These are phyloP conservation scores for Penicillium fuscoglaucum DNA, from an alignment of 2,329 filamentous ascomycete species.

Conservation along the genomic window DNA sequence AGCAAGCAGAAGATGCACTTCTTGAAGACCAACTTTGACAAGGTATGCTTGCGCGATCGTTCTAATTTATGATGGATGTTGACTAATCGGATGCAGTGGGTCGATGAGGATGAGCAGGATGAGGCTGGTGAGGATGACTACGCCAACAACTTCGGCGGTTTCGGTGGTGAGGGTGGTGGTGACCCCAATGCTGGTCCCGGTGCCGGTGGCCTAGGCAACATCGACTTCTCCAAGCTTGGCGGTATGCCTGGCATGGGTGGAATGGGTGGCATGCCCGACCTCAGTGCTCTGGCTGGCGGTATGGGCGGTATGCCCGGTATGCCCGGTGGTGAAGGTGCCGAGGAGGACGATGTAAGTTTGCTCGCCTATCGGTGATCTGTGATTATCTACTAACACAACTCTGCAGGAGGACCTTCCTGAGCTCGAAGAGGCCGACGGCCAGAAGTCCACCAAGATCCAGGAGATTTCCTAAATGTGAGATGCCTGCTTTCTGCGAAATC, in stretches of 20 bases:
- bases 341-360: slow-evolving; percentile 55
- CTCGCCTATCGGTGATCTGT: neutral
- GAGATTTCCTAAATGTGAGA: slow-evolving; percentile 34
- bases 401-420: slow-evolving; percentile 79
- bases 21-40: slow-evolving; percentile 98
- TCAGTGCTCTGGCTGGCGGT: slow-evolving; percentile 39
- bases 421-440: slow-evolving; percentile 51
- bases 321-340: slow-evolving; percentile 35
- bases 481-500: slow-evolving; percentile 21
- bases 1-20: slow-evolving; percentile 86
- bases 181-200: slow-evolving; percentile 14
- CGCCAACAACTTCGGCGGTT: slow-evolving; percentile 53
- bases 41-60: slow-evolving; percentile 54
- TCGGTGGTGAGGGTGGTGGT: slow-evolving; percentile 32
- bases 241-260: slow-evolving; percentile 51
- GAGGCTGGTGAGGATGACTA: slow-evolving; percentile 78
- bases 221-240: slow-evolving; percentile 91
- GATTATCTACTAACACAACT: slow-evolving; percentile 11
- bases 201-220: slow-evolving; percentile 69
- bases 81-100: slow-evolving; percentile 62
- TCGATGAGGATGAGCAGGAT: slow-evolving; percentile 98
- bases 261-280: slow-evolving; percentile 54
- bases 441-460: slow-evolving; percentile 41
- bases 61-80: neutral
- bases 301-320: neutral